A percentile compares a stretch with the other conserved stretches of the same genome.
phyloP scores from a whole-genome alignment of 768 basidiomycete species.

The Termitomyces sp. region DNA sequence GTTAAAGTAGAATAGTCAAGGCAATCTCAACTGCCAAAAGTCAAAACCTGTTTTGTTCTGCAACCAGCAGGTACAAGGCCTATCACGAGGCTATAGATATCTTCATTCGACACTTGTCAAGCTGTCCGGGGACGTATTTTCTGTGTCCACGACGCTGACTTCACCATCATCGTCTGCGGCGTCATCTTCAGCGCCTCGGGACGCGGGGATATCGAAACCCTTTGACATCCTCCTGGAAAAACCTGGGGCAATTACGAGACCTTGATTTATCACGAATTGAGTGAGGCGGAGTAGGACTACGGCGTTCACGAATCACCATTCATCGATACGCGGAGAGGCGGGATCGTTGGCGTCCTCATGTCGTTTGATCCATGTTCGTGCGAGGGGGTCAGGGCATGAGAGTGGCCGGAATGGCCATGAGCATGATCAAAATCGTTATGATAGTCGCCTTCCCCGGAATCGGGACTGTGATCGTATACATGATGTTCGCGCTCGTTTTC shows the following conservation, averaged over 20 bases:
- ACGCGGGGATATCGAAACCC: neutral
- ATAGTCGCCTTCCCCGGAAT: conserved; percentile 10
- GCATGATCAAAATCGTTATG: conserved; percentile 13
- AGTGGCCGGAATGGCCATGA: conserved; percentile 11
- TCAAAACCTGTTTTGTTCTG: conserved; percentile 9
- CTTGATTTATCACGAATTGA: conserved; percentile 14
- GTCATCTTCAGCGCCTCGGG: conserved; percentile 9
- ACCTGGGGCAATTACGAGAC: neutral
- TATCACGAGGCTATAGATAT: neutral
- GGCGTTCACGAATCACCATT: conserved; percentile 50
- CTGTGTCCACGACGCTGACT: conserved; percentile 35
- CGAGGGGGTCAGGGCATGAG: neutral
- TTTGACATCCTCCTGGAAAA: conserved; percentile 2
- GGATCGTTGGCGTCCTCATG: conserved; percentile 28
- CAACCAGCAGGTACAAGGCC: conserved; percentile 11
- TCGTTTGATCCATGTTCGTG: conserved; percentile 11
- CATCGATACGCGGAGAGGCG: conserved; percentile 36
- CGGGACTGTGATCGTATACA: neutral
- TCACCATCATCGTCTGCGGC: conserved; percentile 33
- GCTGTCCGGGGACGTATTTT: conserved; percentile 42
- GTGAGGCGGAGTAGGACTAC: conserved; percentile 14
- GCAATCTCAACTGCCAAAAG: conserved; percentile 7
- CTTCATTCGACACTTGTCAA: conserved; percentile 50
- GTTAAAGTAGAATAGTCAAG: neutral
- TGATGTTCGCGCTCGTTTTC: conserved; percentile 14